Evolutionary conservation across 2,329 filamentous ascomycete species (phyloP).

Genomic region (Apiospora hydei): DNA sequence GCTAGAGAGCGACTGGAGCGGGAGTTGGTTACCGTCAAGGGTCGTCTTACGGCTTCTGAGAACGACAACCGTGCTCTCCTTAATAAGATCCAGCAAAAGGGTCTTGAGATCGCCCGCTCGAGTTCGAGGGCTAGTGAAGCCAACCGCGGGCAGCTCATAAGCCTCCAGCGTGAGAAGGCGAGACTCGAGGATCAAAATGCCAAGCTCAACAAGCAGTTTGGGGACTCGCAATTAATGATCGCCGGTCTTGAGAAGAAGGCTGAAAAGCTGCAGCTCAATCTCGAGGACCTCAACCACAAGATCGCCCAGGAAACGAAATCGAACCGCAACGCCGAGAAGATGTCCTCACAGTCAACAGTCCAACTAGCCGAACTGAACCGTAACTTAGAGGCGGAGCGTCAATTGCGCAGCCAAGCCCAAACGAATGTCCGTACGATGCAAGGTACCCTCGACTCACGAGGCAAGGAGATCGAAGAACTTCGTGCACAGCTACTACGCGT

Average conservation of each 20-base stretch:
- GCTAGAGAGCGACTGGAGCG: conserved; percentile 92
- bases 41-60: conserved; percentile 87
- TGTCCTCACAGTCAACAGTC: conserved; percentile 77
- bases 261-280: conserved; percentile 85
- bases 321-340: conserved; percentile 88
- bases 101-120: conserved; percentile 91
- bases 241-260: conserved; percentile 91
- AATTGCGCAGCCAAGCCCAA: conserved; percentile 85
- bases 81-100: conserved; percentile 97
- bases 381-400: conserved; percentile 88
- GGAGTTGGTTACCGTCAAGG: conserved; percentile 89
- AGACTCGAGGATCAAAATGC: conserved; percentile 84
- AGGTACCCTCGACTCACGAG: conserved; percentile 76
- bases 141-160: conserved; percentile 76
- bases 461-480: conserved; percentile 81
- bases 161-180: conserved; percentile 82
- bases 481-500: conserved; percentile 81
- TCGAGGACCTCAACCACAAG: conserved; percentile 94
- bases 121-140: conserved; percentile 86
- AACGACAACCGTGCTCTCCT: conserved; percentile 95
- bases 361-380: conserved; percentile 90
- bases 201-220: conserved; percentile 82
- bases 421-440: conserved; percentile 84
- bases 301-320: conserved; percentile 88
- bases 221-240: conserved; percentile 82